Conservation (phyloP, 176 grass and related monocot genomes). For the Avena atlantica region DNA sequence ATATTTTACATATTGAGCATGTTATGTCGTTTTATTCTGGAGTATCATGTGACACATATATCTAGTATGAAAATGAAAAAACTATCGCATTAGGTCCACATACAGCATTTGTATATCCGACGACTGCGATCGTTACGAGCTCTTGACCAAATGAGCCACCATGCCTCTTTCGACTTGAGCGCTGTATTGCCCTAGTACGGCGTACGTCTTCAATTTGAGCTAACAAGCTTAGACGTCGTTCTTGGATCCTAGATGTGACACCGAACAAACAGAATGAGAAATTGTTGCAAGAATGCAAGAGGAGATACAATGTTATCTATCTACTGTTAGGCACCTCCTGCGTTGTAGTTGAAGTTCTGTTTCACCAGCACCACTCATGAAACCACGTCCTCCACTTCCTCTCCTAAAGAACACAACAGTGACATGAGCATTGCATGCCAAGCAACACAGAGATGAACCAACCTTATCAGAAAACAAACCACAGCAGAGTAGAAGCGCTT, state of each 20-base stretch:
- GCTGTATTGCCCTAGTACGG: constrained; percentile 81
- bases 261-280: constrained; percentile 38
- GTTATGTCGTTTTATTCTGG: neutral
- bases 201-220: constrained; percentile 88
- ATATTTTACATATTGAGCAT: constrained; percentile 33
- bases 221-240: constrained; percentile 65
- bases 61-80: no score
- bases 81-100: constrained; percentile 20
- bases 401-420: constrained; percentile 64
- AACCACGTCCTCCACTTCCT: constrained; percentile 89
- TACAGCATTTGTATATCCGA: constrained; percentile 99
- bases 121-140: constrained; percentile 83
- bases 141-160: constrained; percentile 79
- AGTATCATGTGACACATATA: constrained; percentile 1
- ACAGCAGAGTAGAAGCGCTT: constrained; percentile 13
- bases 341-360: constrained; percentile 98
- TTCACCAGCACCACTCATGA: constrained; percentile 96
- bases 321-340: constrained; percentile 69
- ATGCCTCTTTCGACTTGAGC: constrained; percentile 80
- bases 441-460: constrained; percentile 3
- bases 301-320: constrained; percentile 28
- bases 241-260: constrained; percentile 72
- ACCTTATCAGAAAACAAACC: neutral
- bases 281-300: constrained; percentile 25
- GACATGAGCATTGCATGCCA: constrained; percentile 22